Conservation (phyloP, 2,329 filamentous ascomycete species). For the Neofusicoccum cordaticola region DNA sequence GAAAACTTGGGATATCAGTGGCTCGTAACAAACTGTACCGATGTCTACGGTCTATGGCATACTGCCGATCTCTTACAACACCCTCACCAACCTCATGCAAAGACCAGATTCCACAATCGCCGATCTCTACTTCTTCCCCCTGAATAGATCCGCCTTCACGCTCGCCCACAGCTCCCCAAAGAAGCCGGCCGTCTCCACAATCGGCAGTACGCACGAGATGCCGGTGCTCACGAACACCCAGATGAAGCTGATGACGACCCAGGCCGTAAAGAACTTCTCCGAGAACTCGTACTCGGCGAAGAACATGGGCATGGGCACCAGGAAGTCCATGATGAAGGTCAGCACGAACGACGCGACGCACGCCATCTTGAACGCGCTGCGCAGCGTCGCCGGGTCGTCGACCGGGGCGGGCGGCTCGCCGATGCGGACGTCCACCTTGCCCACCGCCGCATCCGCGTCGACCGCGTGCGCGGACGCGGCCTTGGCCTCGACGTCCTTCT, state of each 20-base stretch:
- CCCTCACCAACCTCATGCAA: no score
- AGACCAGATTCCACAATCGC: no score
- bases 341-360: constrained; percentile 36
- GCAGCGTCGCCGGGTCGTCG: constrained; percentile 32
- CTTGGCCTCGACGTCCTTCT: not conserved
- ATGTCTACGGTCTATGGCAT: no score
- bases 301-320: constrained; percentile 44
- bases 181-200: constrained; percentile 41
- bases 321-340: constrained; percentile 41
- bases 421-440: not conserved
- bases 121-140: not conserved
- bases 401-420: constrained; percentile 21
- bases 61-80: no score
- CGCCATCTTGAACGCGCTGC: constrained; percentile 37
- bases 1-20: no score
- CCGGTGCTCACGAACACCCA: constrained; percentile 43
- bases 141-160: constrained; percentile 20
- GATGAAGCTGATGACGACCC: constrained; percentile 42
- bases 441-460: not conserved
- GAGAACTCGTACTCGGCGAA: constrained; percentile 42
- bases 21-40: no score
- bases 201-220: constrained; percentile 41
- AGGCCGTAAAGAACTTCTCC: constrained; percentile 40
- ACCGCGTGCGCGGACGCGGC: not conserved
- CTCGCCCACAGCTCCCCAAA: constrained; percentile 23